Evolutionary conservation across 192 early-diverging fungal genomes (phyloP).

Genomic region (Backusella australiensis): DNA sequence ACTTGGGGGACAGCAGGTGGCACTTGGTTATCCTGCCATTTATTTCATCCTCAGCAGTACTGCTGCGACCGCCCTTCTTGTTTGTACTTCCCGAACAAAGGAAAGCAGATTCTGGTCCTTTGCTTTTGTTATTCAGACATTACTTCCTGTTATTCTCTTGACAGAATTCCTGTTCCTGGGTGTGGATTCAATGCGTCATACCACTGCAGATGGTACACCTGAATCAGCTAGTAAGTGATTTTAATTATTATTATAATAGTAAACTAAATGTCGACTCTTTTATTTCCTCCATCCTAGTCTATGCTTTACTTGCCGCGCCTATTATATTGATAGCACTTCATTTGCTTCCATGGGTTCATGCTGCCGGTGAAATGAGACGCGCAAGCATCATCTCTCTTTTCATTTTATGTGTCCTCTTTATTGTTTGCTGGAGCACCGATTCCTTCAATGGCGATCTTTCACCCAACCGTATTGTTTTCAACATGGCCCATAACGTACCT

Average conservation of each 20-base stretch:
- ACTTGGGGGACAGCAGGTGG: constrained; percentile 25
- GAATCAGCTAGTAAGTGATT: constrained; percentile 41
- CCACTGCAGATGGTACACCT: constrained; percentile 51
- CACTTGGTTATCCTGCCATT: constrained; percentile 37
- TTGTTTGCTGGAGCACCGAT: constrained; percentile 25
- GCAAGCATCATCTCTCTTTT: constrained; percentile 20
- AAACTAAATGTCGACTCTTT: too few relatives aligned
- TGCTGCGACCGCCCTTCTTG: constrained; percentile 19
- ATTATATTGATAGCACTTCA: constrained; percentile 39
- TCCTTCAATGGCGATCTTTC: constrained; percentile 39
- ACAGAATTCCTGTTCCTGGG: constrained; percentile 38
- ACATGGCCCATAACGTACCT: constrained; percentile 40
- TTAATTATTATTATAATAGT: too few relatives aligned
- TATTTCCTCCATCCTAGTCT: constrained; percentile 30
- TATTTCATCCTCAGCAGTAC: constrained; percentile 40
- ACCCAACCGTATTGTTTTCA: constrained; percentile 47
- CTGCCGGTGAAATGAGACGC: constrained; percentile 29
- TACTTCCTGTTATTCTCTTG: constrained; percentile 36
- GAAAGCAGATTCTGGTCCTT: constrained; percentile 3
- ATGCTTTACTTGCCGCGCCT: constrained; percentile 35
- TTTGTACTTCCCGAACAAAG: constrained; percentile 16
- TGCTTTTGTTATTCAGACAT: constrained; percentile 19
- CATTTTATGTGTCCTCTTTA: constrained; percentile 32
- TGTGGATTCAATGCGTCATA: constrained; percentile 49
- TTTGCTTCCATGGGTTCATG: constrained; percentile 46